These are phyloP conservation scores for Teratosphaeria pseudoeucalypti DNA, from an alignment of 2,329 filamentous ascomycete genomes.

Conservation along the genomic window DNA sequence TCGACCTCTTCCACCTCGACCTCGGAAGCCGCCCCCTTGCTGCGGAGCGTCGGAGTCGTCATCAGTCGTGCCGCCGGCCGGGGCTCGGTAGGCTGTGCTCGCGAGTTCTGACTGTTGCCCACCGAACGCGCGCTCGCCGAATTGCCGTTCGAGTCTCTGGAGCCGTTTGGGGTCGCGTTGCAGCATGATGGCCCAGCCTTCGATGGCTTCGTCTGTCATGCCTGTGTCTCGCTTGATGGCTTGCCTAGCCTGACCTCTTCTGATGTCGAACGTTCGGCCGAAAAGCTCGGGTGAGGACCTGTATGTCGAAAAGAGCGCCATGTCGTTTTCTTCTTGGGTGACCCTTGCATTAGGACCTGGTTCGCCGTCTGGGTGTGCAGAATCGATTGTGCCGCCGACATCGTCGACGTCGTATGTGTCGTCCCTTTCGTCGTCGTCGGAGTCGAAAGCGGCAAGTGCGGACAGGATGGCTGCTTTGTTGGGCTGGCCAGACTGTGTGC, in stretches of 20 bases:
- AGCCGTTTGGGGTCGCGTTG: slow-evolving; percentile 58
- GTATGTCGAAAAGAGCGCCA: slow-evolving; percentile 63
- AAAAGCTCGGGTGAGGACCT: slow-evolving; percentile 57
- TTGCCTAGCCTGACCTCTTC: slow-evolving; percentile 51
- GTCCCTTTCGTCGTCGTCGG: slow-evolving; percentile 90
- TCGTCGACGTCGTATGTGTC: slow-evolving; percentile 93
- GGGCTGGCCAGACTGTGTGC: slow-evolving; percentile 51
- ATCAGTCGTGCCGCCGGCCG: slow-evolving; percentile 38
- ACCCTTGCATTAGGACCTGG: slow-evolving; percentile 36
- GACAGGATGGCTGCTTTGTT: slow-evolving; percentile 81
- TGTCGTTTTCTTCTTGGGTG: slow-evolving; percentile 46
- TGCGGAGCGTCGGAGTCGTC: slow-evolving; percentile 44
- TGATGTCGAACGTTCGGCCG: slow-evolving; percentile 57
- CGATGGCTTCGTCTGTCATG: slow-evolving; percentile 88
- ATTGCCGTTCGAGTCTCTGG: slow-evolving; percentile 50
- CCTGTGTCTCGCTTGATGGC: slow-evolving; percentile 64
- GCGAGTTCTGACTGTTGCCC: slow-evolving; percentile 57
- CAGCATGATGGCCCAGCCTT: slow-evolving; percentile 89
- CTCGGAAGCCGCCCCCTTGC: slow-evolving; percentile 27
- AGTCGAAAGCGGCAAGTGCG: slow-evolving; percentile 79
- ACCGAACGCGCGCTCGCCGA: slow-evolving; percentile 50
- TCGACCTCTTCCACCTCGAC: slow-evolving; percentile 32
- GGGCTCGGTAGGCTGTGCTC: slow-evolving; percentile 52
- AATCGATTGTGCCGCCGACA: slow-evolving; percentile 79
- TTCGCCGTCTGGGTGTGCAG: slow-evolving; percentile 40